phyloP scores from a whole-genome alignment of 1,139 yeast genomes.

The Sugiyamaella novakii region DNA sequence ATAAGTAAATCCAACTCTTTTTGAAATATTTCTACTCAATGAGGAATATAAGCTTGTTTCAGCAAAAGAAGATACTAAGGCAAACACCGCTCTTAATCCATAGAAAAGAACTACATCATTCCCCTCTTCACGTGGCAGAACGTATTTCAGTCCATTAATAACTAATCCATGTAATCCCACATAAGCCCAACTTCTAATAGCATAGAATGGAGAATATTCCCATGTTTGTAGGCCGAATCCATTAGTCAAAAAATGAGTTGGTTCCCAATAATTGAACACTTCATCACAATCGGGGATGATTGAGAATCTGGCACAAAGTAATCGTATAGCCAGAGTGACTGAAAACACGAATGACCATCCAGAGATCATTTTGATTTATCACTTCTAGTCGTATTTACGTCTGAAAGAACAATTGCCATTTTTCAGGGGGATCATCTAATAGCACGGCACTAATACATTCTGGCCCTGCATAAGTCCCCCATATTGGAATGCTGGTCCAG shows the following conservation, averaged over 20 bases:
- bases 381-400: too few relatives aligned
- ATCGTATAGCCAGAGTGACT: conserved; percentile 43
- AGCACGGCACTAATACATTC: conserved; percentile 5
- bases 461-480: conserved; percentile 2
- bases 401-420: too few relatives aligned
- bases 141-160: conserved; percentile 25
- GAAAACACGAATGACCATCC: conserved; percentile 21
- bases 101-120: conserved; percentile 45
- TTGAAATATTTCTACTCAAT: conserved; percentile 44
- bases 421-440: conserved; percentile 6
- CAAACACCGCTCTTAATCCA: conserved; percentile 55
- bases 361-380: conserved; percentile 7
- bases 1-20: conserved; percentile 59
- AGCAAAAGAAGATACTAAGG: conserved; percentile 54
- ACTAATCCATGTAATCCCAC: conserved; percentile 42
- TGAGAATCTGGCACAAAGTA: conserved; percentile 55
- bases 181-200: conserved; percentile 85
- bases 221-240: conserved; percentile 93
- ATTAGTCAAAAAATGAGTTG: conserved; percentile 73
- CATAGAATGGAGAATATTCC: conserved; percentile 93
- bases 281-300: conserved; percentile 88
- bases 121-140: conserved; percentile 9
- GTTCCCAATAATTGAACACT: conserved; percentile 88
- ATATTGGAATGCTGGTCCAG: too few relatives aligned
- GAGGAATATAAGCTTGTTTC: conserved; percentile 57